Percentiles rank a stretch among this genome's conserved stretches.
These are phyloP conservation scores for Blastobotrys terrestris DNA, from an alignment of 805 yeast genomes.

Conservation along the genomic window DNA sequence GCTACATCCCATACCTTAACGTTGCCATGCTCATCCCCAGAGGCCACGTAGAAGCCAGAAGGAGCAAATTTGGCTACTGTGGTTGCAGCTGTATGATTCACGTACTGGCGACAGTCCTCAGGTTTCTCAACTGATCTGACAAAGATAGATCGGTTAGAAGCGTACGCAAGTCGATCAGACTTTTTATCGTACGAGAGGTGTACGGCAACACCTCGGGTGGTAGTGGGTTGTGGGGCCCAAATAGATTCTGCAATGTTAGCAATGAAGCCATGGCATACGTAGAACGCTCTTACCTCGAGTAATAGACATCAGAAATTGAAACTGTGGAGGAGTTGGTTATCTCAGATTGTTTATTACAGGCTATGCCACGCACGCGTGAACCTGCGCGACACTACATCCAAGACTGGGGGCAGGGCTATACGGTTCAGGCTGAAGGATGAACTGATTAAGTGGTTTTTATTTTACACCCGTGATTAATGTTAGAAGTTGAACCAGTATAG, in stretches of 20 bases:
- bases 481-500: too few species aligned
- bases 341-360: neutral
- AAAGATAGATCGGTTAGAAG: conserved; percentile 73
- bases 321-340: neutral
- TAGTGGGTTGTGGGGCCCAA: conserved; percentile 75
- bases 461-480: too few species aligned
- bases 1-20: conserved; percentile 81
- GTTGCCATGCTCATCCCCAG: conserved; percentile 87
- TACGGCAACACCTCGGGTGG: conserved; percentile 62
- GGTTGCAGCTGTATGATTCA: conserved; percentile 61
- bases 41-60: conserved; percentile 81
- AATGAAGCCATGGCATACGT: neutral
- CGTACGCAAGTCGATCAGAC: conserved; percentile 69
- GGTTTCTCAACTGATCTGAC: conserved; percentile 60
- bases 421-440: too few species aligned
- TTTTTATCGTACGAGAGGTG: conserved; percentile 69
- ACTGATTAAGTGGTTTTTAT: too few species aligned
- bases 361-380: too few species aligned
- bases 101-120: conserved; percentile 54
- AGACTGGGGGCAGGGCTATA: too few species aligned
- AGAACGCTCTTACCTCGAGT: neutral
- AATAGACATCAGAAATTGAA: neutral
- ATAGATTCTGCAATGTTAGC: conserved; percentile 23
- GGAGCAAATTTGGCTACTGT: conserved; percentile 87
- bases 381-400: too few species aligned